A percentile compares a stretch with the other conserved stretches of the same genome.
phyloP scores from a whole-genome alignment of 768 basidiomycete genomes.

The Auricularia sp. region DNA sequence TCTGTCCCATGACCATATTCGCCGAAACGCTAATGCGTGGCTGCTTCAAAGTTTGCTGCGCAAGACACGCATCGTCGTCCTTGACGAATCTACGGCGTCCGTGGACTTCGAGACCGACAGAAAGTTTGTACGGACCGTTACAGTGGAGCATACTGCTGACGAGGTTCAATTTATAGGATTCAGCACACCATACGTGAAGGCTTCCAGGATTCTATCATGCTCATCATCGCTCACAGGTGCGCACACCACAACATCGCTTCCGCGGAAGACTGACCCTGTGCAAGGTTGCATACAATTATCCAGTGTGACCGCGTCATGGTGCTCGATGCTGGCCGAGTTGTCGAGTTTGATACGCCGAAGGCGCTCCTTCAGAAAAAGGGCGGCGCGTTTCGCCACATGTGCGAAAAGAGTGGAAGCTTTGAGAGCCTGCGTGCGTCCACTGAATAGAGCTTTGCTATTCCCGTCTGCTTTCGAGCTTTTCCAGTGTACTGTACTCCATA shows the following conservation, averaged over 20 bases:
- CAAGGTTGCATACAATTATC: slow-evolving; percentile 20
- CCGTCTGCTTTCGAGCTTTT: too few species aligned
- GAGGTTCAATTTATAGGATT: slow-evolving; percentile 27
- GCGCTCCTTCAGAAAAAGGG: slow-evolving; percentile 42
- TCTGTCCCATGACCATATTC: neutral
- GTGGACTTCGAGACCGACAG: slow-evolving; percentile 57
- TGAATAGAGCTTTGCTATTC: neutral
- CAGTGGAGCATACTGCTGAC: too few species aligned
- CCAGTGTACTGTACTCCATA: too few species aligned
- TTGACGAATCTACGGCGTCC: slow-evolving; percentile 58
- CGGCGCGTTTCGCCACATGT: slow-evolving; percentile 61
- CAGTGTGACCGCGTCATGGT: slow-evolving; percentile 32
- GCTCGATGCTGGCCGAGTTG: slow-evolving; percentile 51
- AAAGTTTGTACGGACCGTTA: slow-evolving; percentile 21
- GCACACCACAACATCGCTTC: slow-evolving; percentile 2
- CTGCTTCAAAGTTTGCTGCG: slow-evolving; percentile 30
- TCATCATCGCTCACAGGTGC: slow-evolving; percentile 71
- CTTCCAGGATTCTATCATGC: slow-evolving; percentile 58
- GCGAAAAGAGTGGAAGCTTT: slow-evolving; percentile 37
- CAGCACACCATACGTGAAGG: slow-evolving; percentile 68
- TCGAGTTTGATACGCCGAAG: slow-evolving; percentile 67
- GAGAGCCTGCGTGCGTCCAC: neutral
- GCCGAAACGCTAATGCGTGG: neutral
- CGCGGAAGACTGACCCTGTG: neutral
- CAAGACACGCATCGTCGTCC: slow-evolving; percentile 54